A percentile compares a stretch with the other conserved stretches of the same genome.
These are phyloP conservation scores for Ampelomyces quisqualis DNA, from an alignment of 2,329 filamentous ascomycete genomes.

Conservation along the genomic window DNA sequence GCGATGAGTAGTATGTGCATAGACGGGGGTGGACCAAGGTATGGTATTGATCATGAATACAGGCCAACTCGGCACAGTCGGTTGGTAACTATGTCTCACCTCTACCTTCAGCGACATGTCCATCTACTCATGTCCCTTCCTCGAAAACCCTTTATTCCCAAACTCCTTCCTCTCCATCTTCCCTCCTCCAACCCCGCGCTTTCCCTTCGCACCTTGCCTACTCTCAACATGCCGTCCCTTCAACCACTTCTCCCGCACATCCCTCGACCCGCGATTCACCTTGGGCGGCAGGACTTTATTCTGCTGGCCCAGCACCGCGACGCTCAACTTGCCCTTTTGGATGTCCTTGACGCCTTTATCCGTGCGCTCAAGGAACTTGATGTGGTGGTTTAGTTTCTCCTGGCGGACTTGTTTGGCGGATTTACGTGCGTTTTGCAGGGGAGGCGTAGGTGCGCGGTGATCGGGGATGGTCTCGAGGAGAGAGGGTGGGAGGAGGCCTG, in stretches of 20 bases:
- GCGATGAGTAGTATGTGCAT: too few relatives aligned
- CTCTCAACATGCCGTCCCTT: constrained; percentile 43
- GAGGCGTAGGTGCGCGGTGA: constrained; percentile 49
- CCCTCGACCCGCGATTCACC: constrained; percentile 38
- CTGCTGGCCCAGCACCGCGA: constrained; percentile 51
- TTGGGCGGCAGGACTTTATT: constrained; percentile 49
- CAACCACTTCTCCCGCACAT: constrained; percentile 47
- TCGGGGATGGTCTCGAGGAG: constrained; percentile 52
- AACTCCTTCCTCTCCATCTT: constrained; percentile 36
- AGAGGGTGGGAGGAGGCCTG: constrained; percentile 54
- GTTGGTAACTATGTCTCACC: too few relatives aligned
- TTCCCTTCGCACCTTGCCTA: constrained; percentile 28
- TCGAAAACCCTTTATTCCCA: constrained; percentile 35
- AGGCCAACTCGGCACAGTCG: too few relatives aligned
- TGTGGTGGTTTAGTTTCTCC: constrained; percentile 51
- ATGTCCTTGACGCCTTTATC: constrained; percentile 55
- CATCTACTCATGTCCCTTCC: constrained; percentile 28
- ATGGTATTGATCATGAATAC: too few relatives aligned
- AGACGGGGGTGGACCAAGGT: too few relatives aligned
- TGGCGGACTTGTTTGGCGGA: constrained; percentile 38
- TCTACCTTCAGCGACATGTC: too few relatives aligned
- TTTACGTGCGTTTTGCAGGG: constrained; percentile 27
- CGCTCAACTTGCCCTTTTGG: constrained; percentile 50
- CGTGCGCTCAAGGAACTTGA: constrained; percentile 51
- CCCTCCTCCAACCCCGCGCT: constrained; percentile 12